Evolutionary conservation across 495 filamentous ascomycete genomes (phyloP), one percentile per base, ranked within the genome.

Genomic region (Penicillium desertorum): DNA sequence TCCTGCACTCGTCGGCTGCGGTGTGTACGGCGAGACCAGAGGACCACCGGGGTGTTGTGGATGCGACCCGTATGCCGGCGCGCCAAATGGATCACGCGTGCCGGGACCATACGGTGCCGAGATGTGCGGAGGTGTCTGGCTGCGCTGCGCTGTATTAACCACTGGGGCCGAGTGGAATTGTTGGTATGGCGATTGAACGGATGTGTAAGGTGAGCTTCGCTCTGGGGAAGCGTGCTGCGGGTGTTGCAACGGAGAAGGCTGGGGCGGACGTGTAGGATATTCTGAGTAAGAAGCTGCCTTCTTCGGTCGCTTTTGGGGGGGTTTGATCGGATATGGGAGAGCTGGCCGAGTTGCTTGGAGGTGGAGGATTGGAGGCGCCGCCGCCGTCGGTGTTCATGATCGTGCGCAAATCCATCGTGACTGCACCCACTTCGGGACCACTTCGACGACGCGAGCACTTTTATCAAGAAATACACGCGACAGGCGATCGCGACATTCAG

Each of bases 361-460:
- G 62, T 39, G 67, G 64, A 29, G 56, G 58, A 53, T 64, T 64
- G 54, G 69, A 63, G 65, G 69, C 66, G 61, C 67, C 69, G 61
- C 67, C 69, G 48, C 74, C 73, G 60, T 82, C 78, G 56, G 53
- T 74, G 54, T 81, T 80, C 67, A 82, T 79, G 63, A 82, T 79
- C 36, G 74, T 77, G 69, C 77, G 75, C 73, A 82, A 74, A 70
- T 82, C 79, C 79, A 82, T 82, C 64, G 64, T 61, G 71, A 63
- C 59, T 47, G 60, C 55, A 51, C 51, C 56, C 46, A 61, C 58
- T 58, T 55, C 55, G 58, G 51, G 52, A 60, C 58, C 55, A 61
- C 60, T 56, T 59, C 62, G 42, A 62, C 60, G 59, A 65, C 64
- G 56, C 66, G 54, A 61, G 47, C 55, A 56, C 48, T 44, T 41